phyloP scores from a whole-genome alignment of 1,284 basidiomycete species.

The Ustilago sp. region DNA sequence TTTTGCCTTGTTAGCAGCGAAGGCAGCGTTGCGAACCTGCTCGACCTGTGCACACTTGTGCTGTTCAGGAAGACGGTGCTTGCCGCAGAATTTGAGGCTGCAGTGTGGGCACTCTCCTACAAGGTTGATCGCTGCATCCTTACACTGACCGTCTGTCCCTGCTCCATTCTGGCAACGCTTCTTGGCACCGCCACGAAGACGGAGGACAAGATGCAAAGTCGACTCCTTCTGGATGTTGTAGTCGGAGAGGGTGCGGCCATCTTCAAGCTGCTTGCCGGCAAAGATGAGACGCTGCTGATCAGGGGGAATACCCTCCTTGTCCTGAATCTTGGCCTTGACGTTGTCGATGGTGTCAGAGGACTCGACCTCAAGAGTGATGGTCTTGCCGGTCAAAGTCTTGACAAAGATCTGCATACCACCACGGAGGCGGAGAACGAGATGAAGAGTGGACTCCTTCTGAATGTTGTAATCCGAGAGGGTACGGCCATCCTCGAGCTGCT shows the following conservation, averaged over 20 bases:
- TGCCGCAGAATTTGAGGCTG: constrained; percentile 66
- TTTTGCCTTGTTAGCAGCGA: constrained; percentile 68
- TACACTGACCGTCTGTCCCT: constrained; percentile 64
- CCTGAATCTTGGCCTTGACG: constrained; percentile 70
- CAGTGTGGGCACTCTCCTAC: constrained; percentile 69
- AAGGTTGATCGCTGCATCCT: constrained; percentile 68
- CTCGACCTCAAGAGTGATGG: constrained; percentile 93
- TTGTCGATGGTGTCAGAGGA: constrained; percentile 94
- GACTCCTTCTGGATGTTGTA: constrained; percentile 71
- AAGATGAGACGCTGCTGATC: constrained; percentile 73
- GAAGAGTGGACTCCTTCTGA: constrained; percentile 98
- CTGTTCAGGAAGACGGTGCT: constrained; percentile 67
- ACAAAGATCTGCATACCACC: constrained; percentile 74
- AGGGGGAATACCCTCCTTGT: constrained; percentile 70
- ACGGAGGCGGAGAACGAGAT: constrained; percentile 89
- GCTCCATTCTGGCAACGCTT: constrained; percentile 67
- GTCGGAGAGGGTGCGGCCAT: constrained; percentile 71
- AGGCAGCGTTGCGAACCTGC: constrained; percentile 65
- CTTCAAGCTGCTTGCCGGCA: constrained; percentile 72
- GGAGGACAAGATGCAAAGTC: constrained; percentile 66
- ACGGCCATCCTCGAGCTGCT: constrained; percentile 67
- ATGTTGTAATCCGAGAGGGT: constrained; percentile 76
- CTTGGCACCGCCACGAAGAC: constrained; percentile 68
- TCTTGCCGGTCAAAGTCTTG: constrained; percentile 92
- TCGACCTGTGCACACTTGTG: constrained; percentile 66